Evolutionary conservation across 345 rosid genomes (phyloP).

Genomic region (Acer negundo): DNA sequence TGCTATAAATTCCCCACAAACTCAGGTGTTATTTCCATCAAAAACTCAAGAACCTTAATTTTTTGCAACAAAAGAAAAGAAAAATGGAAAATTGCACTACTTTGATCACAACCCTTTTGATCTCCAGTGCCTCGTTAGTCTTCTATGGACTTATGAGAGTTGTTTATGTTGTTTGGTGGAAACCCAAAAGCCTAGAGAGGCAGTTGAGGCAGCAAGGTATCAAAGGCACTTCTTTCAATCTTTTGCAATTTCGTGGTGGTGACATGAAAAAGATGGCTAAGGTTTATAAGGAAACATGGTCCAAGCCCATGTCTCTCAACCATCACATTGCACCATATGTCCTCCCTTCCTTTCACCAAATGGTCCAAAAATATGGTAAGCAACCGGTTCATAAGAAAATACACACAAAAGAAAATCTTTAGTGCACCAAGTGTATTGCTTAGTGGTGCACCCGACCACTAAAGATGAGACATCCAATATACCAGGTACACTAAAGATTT

Average conservation of each 20-base stretch:
- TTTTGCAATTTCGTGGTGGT: not conserved
- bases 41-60: not conserved
- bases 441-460: too few relatives aligned
- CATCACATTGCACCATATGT: conserved; percentile 18
- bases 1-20: not conserved
- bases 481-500: too few relatives aligned
- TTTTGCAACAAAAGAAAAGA: not conserved
- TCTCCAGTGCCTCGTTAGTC: not conserved
- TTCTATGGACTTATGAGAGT: not conserved
- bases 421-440: too few relatives aligned
- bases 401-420: too few relatives aligned
- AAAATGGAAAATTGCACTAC: not conserved
- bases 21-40: not conserved
- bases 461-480: too few relatives aligned
- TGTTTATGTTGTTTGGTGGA: conserved; percentile 12
- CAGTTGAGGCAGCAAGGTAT: conserved; percentile 23
- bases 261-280: not conserved
- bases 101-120: not conserved
- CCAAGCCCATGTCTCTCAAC: conserved; percentile 16
- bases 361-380: conserved; percentile 16
- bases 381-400: not conserved
- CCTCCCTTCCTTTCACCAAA: conserved; percentile 19
- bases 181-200: conserved; percentile 20
- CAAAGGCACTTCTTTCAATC: conserved; percentile 12
- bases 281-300: not conserved